These are phyloP conservation scores for Exophiala dermatitidis DNA, from an alignment of 2,329 filamentous ascomycete species.

Conservation along the genomic window DNA sequence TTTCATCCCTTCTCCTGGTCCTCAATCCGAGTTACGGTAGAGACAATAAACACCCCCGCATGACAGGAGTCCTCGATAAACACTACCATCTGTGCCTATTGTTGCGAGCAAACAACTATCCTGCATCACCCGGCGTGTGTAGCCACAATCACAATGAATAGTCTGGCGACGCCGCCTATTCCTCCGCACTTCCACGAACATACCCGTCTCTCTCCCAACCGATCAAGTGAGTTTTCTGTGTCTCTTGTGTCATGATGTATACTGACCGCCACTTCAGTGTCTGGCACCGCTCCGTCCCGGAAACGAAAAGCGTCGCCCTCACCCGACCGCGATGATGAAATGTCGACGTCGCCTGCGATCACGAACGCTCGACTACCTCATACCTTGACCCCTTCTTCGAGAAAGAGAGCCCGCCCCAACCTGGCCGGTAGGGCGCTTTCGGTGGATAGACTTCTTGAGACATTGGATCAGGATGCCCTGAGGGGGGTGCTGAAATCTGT, in stretches of 20 bases:
- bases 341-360: constrained; percentile 79
- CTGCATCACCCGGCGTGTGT: constrained; percentile 12
- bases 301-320: constrained; percentile 70
- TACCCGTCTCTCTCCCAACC: constrained; percentile 53
- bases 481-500: constrained; percentile 81
- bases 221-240: constrained; percentile 46
- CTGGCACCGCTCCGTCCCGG: constrained; percentile 38
- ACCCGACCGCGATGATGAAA: constrained; percentile 52
- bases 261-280: constrained; percentile 19
- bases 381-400: constrained; percentile 61
- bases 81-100: neutral
- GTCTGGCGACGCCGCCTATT: constrained; percentile 51
- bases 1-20: neutral
- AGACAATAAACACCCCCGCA: neutral
- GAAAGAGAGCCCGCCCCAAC: constrained; percentile 61
- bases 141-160: constrained; percentile 56
- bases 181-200: constrained; percentile 58
- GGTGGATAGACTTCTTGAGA: constrained; percentile 79
- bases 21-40: neutral
- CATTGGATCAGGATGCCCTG: constrained; percentile 76
- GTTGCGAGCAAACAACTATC: neutral
- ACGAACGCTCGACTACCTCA: constrained; percentile 70
- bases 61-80: neutral
- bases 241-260: neutral
- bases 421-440: constrained; percentile 59